Evolutionary conservation across 1,139 yeast genomes (phyloP).

Genomic region (Groenewaldozyma sp.): DNA sequence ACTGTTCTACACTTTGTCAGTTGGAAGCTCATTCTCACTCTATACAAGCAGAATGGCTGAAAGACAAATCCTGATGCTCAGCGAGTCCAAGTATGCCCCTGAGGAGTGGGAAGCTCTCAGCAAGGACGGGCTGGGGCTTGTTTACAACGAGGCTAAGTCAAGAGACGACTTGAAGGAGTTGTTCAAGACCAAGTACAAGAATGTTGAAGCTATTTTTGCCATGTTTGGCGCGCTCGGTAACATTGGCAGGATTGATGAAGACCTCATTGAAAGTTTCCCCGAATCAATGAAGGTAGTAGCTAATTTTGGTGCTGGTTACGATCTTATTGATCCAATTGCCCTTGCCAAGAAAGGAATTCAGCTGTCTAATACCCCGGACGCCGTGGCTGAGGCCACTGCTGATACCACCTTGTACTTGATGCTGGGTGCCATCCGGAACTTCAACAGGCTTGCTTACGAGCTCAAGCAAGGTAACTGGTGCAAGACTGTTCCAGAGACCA

Average conservation of each 20-base stretch:
- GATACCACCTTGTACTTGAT: constrained; percentile 54
- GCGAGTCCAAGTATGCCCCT: constrained; percentile 1
- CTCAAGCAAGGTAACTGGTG: constrained; percentile 32
- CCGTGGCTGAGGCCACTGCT: constrained; percentile 70
- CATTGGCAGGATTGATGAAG: constrained; percentile 65
- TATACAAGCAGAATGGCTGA: too few species aligned
- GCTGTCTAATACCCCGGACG: constrained; percentile 54
- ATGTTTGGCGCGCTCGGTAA: constrained; percentile 8
- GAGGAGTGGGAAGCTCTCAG: constrained; percentile 2
- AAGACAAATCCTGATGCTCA: background rate
- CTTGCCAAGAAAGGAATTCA: constrained; percentile 44
- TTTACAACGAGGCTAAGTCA: background rate
- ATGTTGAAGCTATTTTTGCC: constrained; percentile 26
- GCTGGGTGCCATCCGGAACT: constrained; percentile 53
- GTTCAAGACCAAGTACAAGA: constrained; percentile 25
- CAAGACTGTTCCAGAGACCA: constrained; percentile 21
- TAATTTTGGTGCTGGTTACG: constrained; percentile 76
- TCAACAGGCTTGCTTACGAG: constrained; percentile 32
- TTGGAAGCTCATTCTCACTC: too few species aligned
- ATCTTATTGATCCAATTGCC: constrained; percentile 43
- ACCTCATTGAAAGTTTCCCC: constrained; percentile 55
- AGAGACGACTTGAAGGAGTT: constrained; percentile 27
- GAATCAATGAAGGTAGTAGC: constrained; percentile 51
- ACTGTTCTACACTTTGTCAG: too few species aligned
- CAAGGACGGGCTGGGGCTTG: background rate